Evolutionary conservation across 1,284 basidiomycete genomes (phyloP).

Genomic region (Apiotrichum mycotoxinovorans): DNA sequence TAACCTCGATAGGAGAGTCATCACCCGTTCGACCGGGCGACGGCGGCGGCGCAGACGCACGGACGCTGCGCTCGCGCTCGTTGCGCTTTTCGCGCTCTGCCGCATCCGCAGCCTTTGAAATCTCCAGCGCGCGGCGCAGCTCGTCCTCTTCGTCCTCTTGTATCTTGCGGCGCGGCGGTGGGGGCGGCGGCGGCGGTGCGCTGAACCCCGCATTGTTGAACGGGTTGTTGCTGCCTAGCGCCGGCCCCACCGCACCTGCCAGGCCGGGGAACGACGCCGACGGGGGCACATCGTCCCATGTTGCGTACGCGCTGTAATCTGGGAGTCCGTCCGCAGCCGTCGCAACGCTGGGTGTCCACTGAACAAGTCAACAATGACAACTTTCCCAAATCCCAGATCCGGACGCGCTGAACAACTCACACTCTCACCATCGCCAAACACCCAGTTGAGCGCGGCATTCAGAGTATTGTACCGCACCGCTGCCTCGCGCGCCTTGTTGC

Average conservation of each 20-base stretch:
- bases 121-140: slow-evolving; percentile 20
- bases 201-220: slow-evolving; percentile 22
- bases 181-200: slow-evolving; percentile 7
- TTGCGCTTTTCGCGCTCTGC: background rate
- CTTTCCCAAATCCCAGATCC: no score
- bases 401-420: slow-evolving; percentile 22
- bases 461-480: slow-evolving; percentile 30
- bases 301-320: no score
- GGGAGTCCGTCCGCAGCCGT: no score
- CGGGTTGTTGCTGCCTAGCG: slow-evolving; percentile 13
- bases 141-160: slow-evolving; percentile 41
- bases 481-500: slow-evolving; percentile 32
- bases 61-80: slow-evolving; percentile 34
- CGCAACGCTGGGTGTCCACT: slow-evolving; percentile 21
- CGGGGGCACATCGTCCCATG: background rate
- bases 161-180: slow-evolving; percentile 19
- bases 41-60: slow-evolving; percentile 41
- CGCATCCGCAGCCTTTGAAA: slow-evolving; percentile 15
- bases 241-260: background rate
- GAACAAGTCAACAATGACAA: background rate
- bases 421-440: slow-evolving; percentile 39
- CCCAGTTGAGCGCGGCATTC: slow-evolving; percentile 45
- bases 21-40: slow-evolving; percentile 21
- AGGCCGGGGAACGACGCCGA: slow-evolving; percentile 11
- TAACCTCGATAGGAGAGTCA: slow-evolving; percentile 3